Conservation (phyloP, 495 filamentous ascomycete species). For the Glutinoglossum americanum region DNA sequence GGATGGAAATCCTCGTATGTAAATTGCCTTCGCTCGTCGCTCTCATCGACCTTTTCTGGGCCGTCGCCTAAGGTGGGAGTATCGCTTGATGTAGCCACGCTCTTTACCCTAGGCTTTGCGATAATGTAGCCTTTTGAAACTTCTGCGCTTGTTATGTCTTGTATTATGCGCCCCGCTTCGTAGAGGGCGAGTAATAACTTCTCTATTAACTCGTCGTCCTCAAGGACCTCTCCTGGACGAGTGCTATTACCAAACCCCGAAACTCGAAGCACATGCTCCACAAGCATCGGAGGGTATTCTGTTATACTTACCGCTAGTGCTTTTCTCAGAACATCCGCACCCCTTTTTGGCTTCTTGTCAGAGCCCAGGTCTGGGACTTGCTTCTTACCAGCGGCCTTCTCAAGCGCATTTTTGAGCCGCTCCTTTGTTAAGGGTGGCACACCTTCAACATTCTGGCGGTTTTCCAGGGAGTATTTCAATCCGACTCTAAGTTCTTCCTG, state of each 20-base stretch:
- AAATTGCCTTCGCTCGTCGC: slow-evolving; percentile 17
- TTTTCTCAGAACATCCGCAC: slow-evolving; percentile 53
- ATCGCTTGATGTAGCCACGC: slow-evolving; percentile 7
- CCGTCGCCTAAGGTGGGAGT: background rate
- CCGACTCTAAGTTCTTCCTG: slow-evolving; percentile 56
- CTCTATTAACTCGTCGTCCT: slow-evolving; percentile 38
- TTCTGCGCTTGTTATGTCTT: slow-evolving; percentile 34
- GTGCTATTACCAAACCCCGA: slow-evolving; percentile 41
- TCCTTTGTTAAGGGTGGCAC: slow-evolving; percentile 52
- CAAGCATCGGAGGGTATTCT: slow-evolving; percentile 64
- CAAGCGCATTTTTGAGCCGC: slow-evolving; percentile 43
- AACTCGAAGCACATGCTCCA: slow-evolving; percentile 66
- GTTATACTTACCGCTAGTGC: slow-evolving; percentile 62
- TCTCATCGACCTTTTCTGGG: slow-evolving; percentile 18
- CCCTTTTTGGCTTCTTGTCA: slow-evolving; percentile 56
- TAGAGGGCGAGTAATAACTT: slow-evolving; percentile 40
- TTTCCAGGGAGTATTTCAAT: slow-evolving; percentile 53
- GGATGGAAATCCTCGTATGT: slow-evolving; percentile 94
- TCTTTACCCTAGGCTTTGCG: slow-evolving; percentile 34
- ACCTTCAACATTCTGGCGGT: slow-evolving; percentile 62
- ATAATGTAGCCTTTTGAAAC: slow-evolving; percentile 67
- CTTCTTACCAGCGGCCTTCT: slow-evolving; percentile 36
- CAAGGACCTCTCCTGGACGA: slow-evolving; percentile 44
- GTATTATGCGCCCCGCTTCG: slow-evolving; percentile 41
- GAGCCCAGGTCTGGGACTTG: slow-evolving; percentile 24